Percentiles rank a stretch among this genome's conserved stretches.
Conservation (phyloP, 306 rosid genomes). For the Phaseolus lunatus region DNA sequence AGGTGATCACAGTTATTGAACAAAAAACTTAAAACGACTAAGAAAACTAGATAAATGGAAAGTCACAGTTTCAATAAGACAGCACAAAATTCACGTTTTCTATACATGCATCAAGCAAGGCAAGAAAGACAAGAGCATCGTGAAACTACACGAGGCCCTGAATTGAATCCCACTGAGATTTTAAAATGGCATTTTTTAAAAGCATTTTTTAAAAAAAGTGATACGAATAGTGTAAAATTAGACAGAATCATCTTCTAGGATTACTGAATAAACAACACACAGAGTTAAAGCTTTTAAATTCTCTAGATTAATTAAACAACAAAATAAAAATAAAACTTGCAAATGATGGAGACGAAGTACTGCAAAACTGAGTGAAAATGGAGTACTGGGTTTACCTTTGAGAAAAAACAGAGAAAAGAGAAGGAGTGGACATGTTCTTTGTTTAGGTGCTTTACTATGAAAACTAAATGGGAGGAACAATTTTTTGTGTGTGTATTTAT, state of each 20-base stretch:
- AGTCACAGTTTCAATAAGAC: slow-evolving; percentile 22
- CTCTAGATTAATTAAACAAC: background rate
- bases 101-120: background rate
- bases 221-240: background rate
- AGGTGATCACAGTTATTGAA: background rate
- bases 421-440: slow-evolving; percentile 41
- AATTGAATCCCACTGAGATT: slow-evolving; percentile 30
- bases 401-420: slow-evolving; percentile 49
- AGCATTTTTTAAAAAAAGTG: slow-evolving; percentile 1
- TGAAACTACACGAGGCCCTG: background rate
- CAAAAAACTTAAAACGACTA: background rate
- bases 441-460: slow-evolving; percentile 2
- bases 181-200: slow-evolving; percentile 23
- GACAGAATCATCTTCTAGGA: slow-evolving; percentile 16
- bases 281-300: background rate
- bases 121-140: slow-evolving; percentile 24
- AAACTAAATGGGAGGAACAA: background rate
- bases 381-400: slow-evolving; percentile 47
- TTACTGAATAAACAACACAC: slow-evolving; percentile 15
- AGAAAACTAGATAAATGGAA: background rate
- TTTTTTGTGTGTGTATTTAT: background rate
- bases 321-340: background rate
- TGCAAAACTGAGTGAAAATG: slow-evolving; percentile 7
- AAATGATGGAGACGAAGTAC: slow-evolving; percentile 15
- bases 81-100: slow-evolving; percentile 16